Percentiles rank a stretch among this genome's conserved stretches.
Conservation (phyloP, 495 filamentous ascomycete species). For the Daldinia caldariorum region DNA sequence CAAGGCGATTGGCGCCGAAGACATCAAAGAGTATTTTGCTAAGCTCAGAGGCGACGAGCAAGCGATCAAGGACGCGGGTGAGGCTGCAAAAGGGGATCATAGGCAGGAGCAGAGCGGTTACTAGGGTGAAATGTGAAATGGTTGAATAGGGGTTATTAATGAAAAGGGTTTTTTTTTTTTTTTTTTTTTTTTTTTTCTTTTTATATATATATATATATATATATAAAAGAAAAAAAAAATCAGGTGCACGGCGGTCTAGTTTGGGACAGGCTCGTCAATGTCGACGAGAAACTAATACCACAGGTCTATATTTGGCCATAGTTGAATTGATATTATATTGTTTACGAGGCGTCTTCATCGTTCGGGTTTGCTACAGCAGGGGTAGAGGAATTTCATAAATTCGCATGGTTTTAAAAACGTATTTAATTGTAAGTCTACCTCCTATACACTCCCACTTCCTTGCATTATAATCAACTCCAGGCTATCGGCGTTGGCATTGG, state of each 20-base stretch:
- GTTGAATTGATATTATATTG: constrained; percentile 14
- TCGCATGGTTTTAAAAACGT: neutral
- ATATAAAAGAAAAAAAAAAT: neutral
- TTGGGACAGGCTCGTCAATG: constrained; percentile 4
- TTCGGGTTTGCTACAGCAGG: neutral
- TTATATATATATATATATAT: too few relatives aligned
- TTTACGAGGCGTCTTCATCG: constrained; percentile 7
- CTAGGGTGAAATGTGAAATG: constrained; percentile 44
- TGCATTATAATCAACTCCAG: neutral
- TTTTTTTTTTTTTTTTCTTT: too few relatives aligned
- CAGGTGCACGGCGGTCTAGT: neutral
- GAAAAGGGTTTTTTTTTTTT: too few relatives aligned
- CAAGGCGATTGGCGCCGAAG: constrained; percentile 84
- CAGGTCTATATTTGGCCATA: constrained; percentile 24
- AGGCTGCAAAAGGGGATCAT: constrained; percentile 56
- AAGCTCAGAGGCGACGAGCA: constrained; percentile 86
- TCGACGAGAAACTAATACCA: constrained; percentile 23
- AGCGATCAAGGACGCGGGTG: constrained; percentile 60
- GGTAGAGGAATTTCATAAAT: neutral
- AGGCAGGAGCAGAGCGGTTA: constrained; percentile 71
- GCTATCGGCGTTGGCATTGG: neutral
- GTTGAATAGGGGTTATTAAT: neutral
- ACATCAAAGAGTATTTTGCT: constrained; percentile 96
- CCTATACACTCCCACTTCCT: neutral
- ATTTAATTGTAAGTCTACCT: neutral